Conservation (phyloP, 306 rosid genomes). For the Medicago ruthenica region DNA sequence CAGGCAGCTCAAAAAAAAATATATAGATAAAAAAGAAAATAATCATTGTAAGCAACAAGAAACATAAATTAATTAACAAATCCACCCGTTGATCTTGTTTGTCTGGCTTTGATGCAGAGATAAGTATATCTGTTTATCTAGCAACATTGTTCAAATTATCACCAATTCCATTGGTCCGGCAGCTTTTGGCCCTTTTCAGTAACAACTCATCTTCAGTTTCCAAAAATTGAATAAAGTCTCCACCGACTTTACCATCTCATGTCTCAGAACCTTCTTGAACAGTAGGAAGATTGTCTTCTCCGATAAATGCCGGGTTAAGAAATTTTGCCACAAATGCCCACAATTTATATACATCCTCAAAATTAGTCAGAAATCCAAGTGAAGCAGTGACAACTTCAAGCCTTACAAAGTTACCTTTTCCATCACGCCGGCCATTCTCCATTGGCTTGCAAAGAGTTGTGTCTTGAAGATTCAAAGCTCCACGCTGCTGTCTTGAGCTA, state of each 20-base stretch:
- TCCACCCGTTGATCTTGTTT: conserved; percentile 51
- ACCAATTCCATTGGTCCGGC: conserved; percentile 36
- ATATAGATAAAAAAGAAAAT: conserved; percentile 35
- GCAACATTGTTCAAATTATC: conserved; percentile 42
- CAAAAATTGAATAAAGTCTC: conserved; percentile 45
- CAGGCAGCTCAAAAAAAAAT: conserved; percentile 44
- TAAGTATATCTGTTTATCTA: conserved; percentile 39
- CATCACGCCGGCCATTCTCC: conserved; percentile 70
- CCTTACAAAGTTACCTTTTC: conserved; percentile 68
- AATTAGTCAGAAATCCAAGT: conserved; percentile 83
- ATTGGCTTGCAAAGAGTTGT: conserved; percentile 75
- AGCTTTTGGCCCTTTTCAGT: conserved; percentile 23
- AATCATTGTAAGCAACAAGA: conserved; percentile 59
- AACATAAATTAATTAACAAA: conserved; percentile 75
- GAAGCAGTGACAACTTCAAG: conserved; percentile 95
- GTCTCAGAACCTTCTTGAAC: conserved; percentile 82
- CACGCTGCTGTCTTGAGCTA: conserved; percentile 58
- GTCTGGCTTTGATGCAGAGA: conserved; percentile 44
- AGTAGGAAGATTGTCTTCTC: conserved; percentile 71
- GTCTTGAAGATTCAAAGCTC: conserved; percentile 60
- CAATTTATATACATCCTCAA: conserved; percentile 90
- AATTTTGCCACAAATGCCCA: conserved; percentile 95
- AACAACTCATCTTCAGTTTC: conserved; percentile 36
- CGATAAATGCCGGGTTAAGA: conserved; percentile 73
- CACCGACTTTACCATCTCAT: conserved; percentile 31